Evolutionary conservation across 1,139 yeast species (phyloP), one percentile per base, ranked within the genome.

Genomic region (Suhomyces atakaporum): DNA sequence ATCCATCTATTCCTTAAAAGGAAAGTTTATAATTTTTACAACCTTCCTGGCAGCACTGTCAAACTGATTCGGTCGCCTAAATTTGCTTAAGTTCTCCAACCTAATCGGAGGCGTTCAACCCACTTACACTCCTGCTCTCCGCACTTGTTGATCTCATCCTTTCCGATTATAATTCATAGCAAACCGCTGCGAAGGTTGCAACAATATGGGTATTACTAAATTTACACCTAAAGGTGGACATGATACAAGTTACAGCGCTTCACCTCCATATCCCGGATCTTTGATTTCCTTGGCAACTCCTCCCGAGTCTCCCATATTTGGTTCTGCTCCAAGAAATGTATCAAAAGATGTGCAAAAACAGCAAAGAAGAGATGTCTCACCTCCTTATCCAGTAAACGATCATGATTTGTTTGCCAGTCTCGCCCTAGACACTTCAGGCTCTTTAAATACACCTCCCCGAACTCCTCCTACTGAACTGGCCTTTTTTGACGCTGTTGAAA

Each of bases 361-460:
- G 16, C 20, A 21, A 7, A 12, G 13, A 14, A 16, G 20, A 16
- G 14, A 10, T 5, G 16, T 12, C 4, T 8, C 27, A 10, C 33
- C 25, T 21, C 38, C 41, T 3, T 38, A 38, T 12, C 41, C 41
- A 2, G 13, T 34, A 10, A 31, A 27, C 19, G 41, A 38, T 18
- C 31, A 31, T 11, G 24, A 14, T 4, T 25, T 38, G 7, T 33
- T 38, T 20, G 27, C 29, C 20, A 12, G 19, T 16, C 16, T 21
- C 24, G 16, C 31, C 11, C 12, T 12, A 4, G 16, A 13, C 11
- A 18, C 25, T n/a, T 8, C 32, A n/a, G n/a, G n/a, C 25, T 18
- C 27, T 8, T 16, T 32, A 10, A 16, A 18, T 11, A 29, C 40
- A 3, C 36, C 36, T 9, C 36, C 30, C 9, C 29, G 23, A 8